A percentile compares a stretch with the other conserved stretches of the same genome.
Evolutionary conservation across 345 rosid species (phyloP).

Genomic region (Gossypium raimondii): DNA sequence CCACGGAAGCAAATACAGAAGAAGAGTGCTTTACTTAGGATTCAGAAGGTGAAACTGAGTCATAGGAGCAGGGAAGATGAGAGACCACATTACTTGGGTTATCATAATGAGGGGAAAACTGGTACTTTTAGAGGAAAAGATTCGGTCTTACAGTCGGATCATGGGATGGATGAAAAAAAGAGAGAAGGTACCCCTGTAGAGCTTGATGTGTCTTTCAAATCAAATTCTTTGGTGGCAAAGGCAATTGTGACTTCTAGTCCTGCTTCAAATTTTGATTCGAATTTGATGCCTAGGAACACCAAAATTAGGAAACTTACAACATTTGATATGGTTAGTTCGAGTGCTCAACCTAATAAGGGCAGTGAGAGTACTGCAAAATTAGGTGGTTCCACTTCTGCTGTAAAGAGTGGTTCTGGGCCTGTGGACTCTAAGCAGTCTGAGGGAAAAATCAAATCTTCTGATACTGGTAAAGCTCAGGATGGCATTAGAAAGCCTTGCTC

Average conservation of each 20-base stretch:
- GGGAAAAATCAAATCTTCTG: slow-evolving; percentile 29
- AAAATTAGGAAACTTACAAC: slow-evolving; percentile 42
- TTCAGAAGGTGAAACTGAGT: slow-evolving; percentile 48
- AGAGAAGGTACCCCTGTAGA: slow-evolving; percentile 58
- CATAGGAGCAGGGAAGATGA: slow-evolving; percentile 51
- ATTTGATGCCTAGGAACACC: slow-evolving; percentile 42
- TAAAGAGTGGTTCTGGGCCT: slow-evolving; percentile 27
- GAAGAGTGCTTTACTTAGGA: slow-evolving; percentile 84
- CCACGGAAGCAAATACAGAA: slow-evolving; percentile 64
- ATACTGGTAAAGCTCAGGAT: slow-evolving; percentile 17
- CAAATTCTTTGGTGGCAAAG: slow-evolving; percentile 79
- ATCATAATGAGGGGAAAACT: slow-evolving; percentile 37
- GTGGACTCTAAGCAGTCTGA: slow-evolving; percentile 30
- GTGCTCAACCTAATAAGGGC: slow-evolving; percentile 21
- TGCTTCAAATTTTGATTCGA: slow-evolving; percentile 24
- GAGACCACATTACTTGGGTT: slow-evolving; percentile 30
- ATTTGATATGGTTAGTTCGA: slow-evolving; percentile 30
- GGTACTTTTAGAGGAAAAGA: slow-evolving; percentile 50
- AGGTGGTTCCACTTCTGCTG: slow-evolving; percentile 23
- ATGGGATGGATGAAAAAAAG: slow-evolving; percentile 35
- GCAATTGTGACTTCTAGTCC: slow-evolving; percentile 41
- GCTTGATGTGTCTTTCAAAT: slow-evolving; percentile 86
- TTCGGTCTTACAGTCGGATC: slow-evolving; percentile 31
- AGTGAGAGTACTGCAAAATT: slow-evolving; percentile 26
- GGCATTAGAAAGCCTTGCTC: slow-evolving; percentile 26